A percentile compares a stretch with the other conserved stretches of the same genome.
These are phyloP conservation scores for Didymella lethalis DNA, from an alignment of 2,329 filamentous ascomycete species.

Conservation along the genomic window DNA sequence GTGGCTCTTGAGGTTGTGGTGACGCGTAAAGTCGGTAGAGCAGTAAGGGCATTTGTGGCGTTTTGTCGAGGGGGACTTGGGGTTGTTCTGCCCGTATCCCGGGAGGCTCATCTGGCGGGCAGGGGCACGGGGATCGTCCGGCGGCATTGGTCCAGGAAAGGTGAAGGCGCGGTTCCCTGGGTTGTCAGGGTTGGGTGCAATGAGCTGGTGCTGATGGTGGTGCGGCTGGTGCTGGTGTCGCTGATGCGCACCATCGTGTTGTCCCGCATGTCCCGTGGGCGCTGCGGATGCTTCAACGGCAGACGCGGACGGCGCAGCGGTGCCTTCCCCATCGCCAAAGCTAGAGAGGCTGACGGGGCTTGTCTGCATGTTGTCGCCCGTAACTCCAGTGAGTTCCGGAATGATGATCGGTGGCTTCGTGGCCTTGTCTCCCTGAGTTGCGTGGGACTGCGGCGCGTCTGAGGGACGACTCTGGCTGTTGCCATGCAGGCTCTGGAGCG, in stretches of 20 bases:
- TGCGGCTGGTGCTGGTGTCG: conserved; percentile 32
- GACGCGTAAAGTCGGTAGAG: conserved; percentile 93
- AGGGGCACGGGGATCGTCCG: conserved; percentile 59
- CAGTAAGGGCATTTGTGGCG: conserved; percentile 98
- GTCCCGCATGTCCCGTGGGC: conserved; percentile 53
- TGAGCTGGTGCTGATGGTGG: conserved; percentile 48
- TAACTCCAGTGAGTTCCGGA: conserved; percentile 51
- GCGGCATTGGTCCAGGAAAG: conserved; percentile 67
- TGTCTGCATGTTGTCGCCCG: conserved; percentile 58
- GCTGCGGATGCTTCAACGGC: conserved; percentile 60
- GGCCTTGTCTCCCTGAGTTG: conserved; percentile 58
- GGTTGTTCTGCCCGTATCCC: conserved; percentile 63
- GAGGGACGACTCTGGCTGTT: conserved; percentile 48
- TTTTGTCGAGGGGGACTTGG: conserved; percentile 78
- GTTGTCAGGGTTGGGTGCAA: conserved; percentile 47
- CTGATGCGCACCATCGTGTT: conserved; percentile 49
- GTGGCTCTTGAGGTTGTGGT: conserved; percentile 97
- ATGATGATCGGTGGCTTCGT: conserved; percentile 59
- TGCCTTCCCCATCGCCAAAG: conserved; percentile 61
- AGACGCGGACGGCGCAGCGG: conserved; percentile 57
- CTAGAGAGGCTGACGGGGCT: conserved; percentile 63
- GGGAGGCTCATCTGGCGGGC: conserved; percentile 67
- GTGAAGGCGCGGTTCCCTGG: conserved; percentile 65
- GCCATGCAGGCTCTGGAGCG: conserved; percentile 56
- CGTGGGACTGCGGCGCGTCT: conserved; percentile 55